Base-by-base conservation (phyloP, 176 grass and related monocot species). In the Pontederia paniculata region DNA sequence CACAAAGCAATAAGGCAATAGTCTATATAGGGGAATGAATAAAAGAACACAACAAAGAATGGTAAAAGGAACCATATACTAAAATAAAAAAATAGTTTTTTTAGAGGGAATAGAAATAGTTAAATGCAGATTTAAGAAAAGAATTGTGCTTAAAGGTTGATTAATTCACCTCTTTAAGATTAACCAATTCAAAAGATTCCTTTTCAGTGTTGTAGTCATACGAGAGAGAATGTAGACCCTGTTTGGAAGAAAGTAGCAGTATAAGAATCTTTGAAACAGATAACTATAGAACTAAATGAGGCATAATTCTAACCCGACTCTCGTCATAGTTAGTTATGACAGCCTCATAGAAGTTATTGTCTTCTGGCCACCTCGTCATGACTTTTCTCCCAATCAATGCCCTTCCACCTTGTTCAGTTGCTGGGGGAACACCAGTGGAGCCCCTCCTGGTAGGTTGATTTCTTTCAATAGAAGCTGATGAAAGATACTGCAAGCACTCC, bases 381-480 rank as follows among this genome's bases (percentile, higher is more conserved):
- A 72, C 48, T 53, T 72, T 72, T 17, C 17, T 23, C 25, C 69
- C 69, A 54, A 72, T 23, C 17, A 72, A 58, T 56, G 76, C 8
- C 17, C 42, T 62, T 72, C 86, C 81, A 31, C 63, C 74, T 73
- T n/a, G 52, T 65, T 80, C 70, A 45, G 17, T 63, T 79, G 81
- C 60, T 63, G 78, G 55, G 72, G 68, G 68, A 58, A 54, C 73
- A 53, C 72, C 85, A n/a, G 73, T 50, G 66, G 65, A 76, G 54
- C 73, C 89, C 69, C 82, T 89, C 68, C 68, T 85, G 59, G 76
- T 77, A 52, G 72, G 71, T 0, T 52, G 82, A 22, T 79, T 86
- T 56, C 91, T 84, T 49, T 67, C 79, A 65, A 79, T 89, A 41
- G 81, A 76, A 73, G 84, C 89, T 21, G 75, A 77, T 44, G 82